Percentiles rank a stretch among this genome's conserved stretches.
These are phyloP conservation scores for Globisporangium echinulatum DNA, from an alignment of 352 stramenopile species.

Conservation along the genomic window DNA sequence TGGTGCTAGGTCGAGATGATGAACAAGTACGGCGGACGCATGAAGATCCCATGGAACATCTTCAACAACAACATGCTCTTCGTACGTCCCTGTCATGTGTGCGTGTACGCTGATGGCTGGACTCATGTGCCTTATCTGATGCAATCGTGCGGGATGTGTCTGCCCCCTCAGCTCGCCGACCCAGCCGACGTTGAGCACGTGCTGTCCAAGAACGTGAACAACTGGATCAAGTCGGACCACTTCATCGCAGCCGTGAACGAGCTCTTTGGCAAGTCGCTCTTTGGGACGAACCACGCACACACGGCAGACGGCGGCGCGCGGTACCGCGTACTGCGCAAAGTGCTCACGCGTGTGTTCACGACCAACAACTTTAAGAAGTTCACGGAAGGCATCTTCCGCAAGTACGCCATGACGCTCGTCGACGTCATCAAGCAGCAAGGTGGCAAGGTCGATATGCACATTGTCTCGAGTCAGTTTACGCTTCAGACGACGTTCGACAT, in stretches of 20 bases:
- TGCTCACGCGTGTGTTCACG: constrained; percentile 83
- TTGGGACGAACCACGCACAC: constrained; percentile 58
- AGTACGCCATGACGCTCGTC: constrained; percentile 25
- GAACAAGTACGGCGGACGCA: constrained; percentile 31
- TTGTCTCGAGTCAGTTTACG: constrained; percentile 14
- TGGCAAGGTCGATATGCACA: constrained; percentile 30
- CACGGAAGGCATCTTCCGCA: constrained; percentile 36
- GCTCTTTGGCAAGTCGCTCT: constrained; percentile 58
- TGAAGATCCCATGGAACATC: constrained; percentile 68
- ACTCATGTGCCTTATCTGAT: not conserved
- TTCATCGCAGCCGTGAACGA: constrained; percentile 55
- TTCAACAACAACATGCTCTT: constrained; percentile 48
- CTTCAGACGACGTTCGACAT: constrained; percentile 51
- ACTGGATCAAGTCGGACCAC: constrained; percentile 65
- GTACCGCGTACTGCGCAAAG: constrained; percentile 73
- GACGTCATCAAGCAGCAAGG: constrained; percentile 8
- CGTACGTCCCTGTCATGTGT: constrained; percentile 11
- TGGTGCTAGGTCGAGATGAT: constrained; percentile 28
- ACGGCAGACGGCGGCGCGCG: constrained; percentile 36
- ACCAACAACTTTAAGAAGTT: constrained; percentile 45
- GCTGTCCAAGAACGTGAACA: constrained; percentile 50
- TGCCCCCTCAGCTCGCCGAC: constrained; percentile 25
- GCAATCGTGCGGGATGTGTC: too few relatives aligned
- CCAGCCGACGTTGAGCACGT: constrained; percentile 59
- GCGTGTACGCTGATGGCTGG: not conserved